These are phyloP conservation scores for Acacia crassicarpa DNA, from an alignment of 306 rosid genomes.

Conservation along the genomic window DNA sequence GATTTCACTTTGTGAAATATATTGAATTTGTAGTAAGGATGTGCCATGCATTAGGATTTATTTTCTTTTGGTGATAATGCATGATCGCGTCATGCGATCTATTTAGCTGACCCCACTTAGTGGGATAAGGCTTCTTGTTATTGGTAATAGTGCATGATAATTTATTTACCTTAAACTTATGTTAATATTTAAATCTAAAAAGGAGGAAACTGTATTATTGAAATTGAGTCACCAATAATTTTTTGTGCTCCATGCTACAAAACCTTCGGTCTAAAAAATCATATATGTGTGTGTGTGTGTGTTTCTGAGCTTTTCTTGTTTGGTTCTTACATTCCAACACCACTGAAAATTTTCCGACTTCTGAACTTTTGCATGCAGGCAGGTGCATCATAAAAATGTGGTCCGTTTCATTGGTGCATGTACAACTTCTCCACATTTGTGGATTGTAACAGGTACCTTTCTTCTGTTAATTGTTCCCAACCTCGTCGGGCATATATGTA, in stretches of 20 bases:
- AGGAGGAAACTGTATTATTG: constrained; percentile 21
- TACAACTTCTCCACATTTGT: constrained; percentile 82
- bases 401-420: constrained; percentile 95
- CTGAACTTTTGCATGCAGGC: constrained; percentile 56
- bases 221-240: constrained; percentile 2
- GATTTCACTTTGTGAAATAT: constrained; percentile 17
- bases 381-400: constrained; percentile 90
- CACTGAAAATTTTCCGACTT: constrained; percentile 18
- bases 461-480: constrained; percentile 12
- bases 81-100: neutral
- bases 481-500: constrained; percentile 7
- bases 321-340: neutral
- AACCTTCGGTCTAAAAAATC: neutral
- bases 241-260: constrained; percentile 24
- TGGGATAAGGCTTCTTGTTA: too few relatives aligned
- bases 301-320: constrained; percentile 16
- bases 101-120: too few relatives aligned
- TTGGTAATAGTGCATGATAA: neutral
- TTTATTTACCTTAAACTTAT: neutral
- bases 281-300: neutral
- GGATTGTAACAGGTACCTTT: constrained; percentile 83
- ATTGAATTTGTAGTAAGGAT: neutral
- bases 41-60: neutral
- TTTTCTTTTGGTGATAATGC: neutral
- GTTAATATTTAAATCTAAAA: neutral